Evolutionary conservation across 2,329 filamentous ascomycete genomes (phyloP).

Genomic region (Coniochaeta sp.): DNA sequence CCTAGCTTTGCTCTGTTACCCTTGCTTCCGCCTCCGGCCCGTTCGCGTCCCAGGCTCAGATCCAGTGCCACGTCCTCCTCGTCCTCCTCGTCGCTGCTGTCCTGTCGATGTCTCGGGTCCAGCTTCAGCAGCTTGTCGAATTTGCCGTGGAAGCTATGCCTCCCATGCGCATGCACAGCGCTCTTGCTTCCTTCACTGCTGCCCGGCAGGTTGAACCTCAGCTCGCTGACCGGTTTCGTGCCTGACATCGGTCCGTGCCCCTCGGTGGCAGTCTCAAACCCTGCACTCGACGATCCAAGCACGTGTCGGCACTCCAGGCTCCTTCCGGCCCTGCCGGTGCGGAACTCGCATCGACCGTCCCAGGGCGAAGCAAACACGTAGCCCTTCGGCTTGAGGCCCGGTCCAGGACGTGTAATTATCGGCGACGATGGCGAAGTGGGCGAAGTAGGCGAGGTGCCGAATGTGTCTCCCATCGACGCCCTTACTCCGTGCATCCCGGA

Average conservation of each 20-base stretch:
- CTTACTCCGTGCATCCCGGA: conserved; percentile 13
- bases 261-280: conserved; percentile 16
- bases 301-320: conserved; percentile 68
- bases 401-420: conserved; percentile 33
- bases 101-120: conserved; percentile 7
- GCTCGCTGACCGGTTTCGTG: conserved; percentile 60
- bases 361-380: conserved; percentile 82
- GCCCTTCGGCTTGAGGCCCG: conserved; percentile 47
- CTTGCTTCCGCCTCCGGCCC: conserved; percentile 75
- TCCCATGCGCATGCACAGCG: conserved; percentile 22
- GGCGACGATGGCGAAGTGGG: conserved; percentile 7
- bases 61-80: conserved; percentile 45
- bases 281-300: conserved; percentile 16
- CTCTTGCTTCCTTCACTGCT: conserved; percentile 42
- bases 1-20: conserved; percentile 88
- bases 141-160: conserved; percentile 28
- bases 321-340: conserved; percentile 67
- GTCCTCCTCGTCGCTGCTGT: conserved; percentile 22
- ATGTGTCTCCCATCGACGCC: not conserved
- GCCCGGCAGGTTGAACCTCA: conserved; percentile 81
- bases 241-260: conserved; percentile 19
- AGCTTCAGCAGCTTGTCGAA: conserved; percentile 33
- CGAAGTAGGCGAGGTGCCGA: not conserved
- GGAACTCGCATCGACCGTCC: conserved; percentile 81
- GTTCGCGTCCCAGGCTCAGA: conserved; percentile 70